Base-by-base conservation (phyloP, 345 rosid species). In the Salix brachista region DNA sequence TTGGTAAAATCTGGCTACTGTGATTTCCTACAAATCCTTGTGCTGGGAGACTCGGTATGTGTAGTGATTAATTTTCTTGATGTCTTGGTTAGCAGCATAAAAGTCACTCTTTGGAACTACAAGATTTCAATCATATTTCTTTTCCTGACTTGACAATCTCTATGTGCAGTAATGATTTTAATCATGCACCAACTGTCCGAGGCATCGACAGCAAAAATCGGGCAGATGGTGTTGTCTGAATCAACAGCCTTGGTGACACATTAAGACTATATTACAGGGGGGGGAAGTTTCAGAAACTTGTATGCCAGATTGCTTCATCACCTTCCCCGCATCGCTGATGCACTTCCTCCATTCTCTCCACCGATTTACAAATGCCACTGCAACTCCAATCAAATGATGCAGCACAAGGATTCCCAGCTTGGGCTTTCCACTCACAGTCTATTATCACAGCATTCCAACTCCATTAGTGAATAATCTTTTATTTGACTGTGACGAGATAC, bases 301-400 rank as follows among this genome's bases (percentile, higher is more conserved):
- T 88, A 75, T 88, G 93, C 99, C 99, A 96, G 74, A 96, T 89
- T 32, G 82, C 82, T 17, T 75, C 84, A 10, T 78, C 79, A 28
- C 79, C 84, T 74, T 82, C 84, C 73, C 84, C 84, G 26, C 84
- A 82, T 37, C 77, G 81, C 70, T 78, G 77, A 19, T 82, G 84
- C 39, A 82, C 84, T 30, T 74, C 84, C 66, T 42, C 76, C 84
- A 82, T 82, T 58, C 79, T 78, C 54, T 82, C 84, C 37, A 78
- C 84, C 6, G 84, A 82, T 66, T 78, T 82, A 79, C 84, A 82
- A 10, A 82, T 65, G 32, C 84, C 84, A 28, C 84, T 82, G 84
- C 84, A 82, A 25, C 65, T 74, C 84, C 84, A 82, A 39, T 82
- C 84, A 67, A 82, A 82, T 46, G 84, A 82, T 66, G 84, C 84